Conservation (phyloP, 2,329 filamentous ascomycete genomes). For the Aspergillus texensis region DNA sequence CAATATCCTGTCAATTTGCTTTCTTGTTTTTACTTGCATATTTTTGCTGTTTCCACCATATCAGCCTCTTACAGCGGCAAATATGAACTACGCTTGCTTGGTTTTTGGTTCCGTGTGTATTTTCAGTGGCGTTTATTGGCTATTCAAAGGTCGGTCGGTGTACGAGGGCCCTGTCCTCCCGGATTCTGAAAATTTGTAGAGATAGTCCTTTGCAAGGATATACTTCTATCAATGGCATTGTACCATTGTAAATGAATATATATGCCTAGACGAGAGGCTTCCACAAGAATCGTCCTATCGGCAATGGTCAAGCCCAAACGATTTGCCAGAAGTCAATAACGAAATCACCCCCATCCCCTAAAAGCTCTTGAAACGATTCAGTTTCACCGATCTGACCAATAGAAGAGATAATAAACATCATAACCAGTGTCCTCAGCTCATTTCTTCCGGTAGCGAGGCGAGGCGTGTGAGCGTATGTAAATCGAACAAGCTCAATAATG, state of each 20-base stretch:
- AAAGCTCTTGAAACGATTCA: constrained; percentile 15
- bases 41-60: constrained; percentile 54
- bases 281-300: too few species aligned
- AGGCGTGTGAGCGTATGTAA: constrained; percentile 39
- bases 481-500: constrained; percentile 39
- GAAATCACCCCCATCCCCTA: constrained; percentile 23
- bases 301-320: not conserved
- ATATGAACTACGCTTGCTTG: constrained; percentile 47
- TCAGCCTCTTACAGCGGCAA: constrained; percentile 31
- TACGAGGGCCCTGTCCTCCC: constrained; percentile 4
- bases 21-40: constrained; percentile 56
- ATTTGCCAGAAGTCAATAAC: constrained; percentile 18
- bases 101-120: constrained; percentile 27
- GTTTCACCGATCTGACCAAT: constrained; percentile 19
- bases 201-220: too few species aligned
- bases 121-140: constrained; percentile 14
- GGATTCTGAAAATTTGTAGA: too few species aligned
- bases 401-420: constrained; percentile 27
- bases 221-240: too few species aligned
- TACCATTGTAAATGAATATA: too few species aligned
- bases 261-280: too few species aligned
- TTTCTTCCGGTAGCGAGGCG: not conserved
- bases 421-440: constrained; percentile 23
- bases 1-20: constrained; percentile 52
- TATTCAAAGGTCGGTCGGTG: constrained; percentile 6